These are phyloP conservation scores for Aphanoascus verrucosus DNA, from an alignment of 2,329 filamentous ascomycete species.

Conservation along the genomic window DNA sequence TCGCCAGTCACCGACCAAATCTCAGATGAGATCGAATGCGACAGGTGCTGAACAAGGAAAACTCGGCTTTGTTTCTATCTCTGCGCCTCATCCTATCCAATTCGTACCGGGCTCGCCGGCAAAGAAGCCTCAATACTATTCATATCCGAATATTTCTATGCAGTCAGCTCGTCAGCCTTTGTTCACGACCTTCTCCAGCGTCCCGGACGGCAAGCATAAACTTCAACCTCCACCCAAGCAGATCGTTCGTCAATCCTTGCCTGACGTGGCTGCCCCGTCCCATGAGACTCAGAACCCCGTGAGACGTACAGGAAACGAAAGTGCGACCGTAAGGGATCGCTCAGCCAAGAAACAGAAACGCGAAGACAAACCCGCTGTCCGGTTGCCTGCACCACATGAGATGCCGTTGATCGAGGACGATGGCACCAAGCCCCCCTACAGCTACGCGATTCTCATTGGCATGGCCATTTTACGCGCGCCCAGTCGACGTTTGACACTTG, in stretches of 20 bases:
- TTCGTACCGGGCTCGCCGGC: slow-evolving; percentile 38
- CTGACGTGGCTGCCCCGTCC: slow-evolving; percentile 21
- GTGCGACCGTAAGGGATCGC: slow-evolving; percentile 61
- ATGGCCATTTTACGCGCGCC: slow-evolving; percentile 91
- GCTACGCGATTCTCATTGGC: slow-evolving; percentile 88
- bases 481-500: slow-evolving; percentile 70
- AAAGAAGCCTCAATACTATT: slow-evolving; percentile 31
- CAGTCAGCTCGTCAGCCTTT: slow-evolving; percentile 36
- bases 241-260: background rate
- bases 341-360: slow-evolving; percentile 57
- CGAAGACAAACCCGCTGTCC: slow-evolving; percentile 41
- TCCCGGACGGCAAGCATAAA: slow-evolving; percentile 17
- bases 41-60: slow-evolving; percentile 48
- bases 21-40: slow-evolving; percentile 43
- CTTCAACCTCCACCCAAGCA: background rate
- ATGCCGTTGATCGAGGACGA: slow-evolving; percentile 77
- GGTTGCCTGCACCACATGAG: slow-evolving; percentile 61
- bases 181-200: slow-evolving; percentile 43
- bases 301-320: slow-evolving; percentile 59
- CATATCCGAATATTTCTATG: slow-evolving; percentile 24
- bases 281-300: slow-evolving; percentile 35
- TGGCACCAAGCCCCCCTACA: slow-evolving; percentile 77
- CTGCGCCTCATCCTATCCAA: slow-evolving; percentile 34
- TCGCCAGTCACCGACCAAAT: slow-evolving; percentile 59
- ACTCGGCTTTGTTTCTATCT: slow-evolving; percentile 53